Base-by-base conservation (phyloP, 192 early-diverging fungal genomes). In the Mycoemilia scoparia region DNA sequence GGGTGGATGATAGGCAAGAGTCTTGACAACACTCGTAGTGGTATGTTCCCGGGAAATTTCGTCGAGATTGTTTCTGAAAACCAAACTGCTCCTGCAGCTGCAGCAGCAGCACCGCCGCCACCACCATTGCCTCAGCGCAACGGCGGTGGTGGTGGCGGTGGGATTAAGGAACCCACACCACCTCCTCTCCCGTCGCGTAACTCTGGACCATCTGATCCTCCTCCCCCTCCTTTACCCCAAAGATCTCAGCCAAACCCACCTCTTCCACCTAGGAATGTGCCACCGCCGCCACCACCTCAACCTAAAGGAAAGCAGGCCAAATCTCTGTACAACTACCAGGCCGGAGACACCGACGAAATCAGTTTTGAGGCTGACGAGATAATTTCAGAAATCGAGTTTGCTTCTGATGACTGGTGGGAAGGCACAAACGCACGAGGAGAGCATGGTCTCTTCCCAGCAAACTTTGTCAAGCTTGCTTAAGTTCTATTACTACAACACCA, bases 1-100 rank as follows among this genome's bases (percentile, higher is more conserved):
- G 87, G 82, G 24, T 96, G 90, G 90, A 92, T 87, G 90, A 68
- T 74, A 25, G 90, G 85, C 34, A 64, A 66, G 18, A 78, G 73
- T 36, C 60, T 77, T 35, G 72, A 80, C 46, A 83, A 83, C 7
- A 45, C 58, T 14, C 60, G 73, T 7, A 64, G 64, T 23, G 88
- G 88, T 18, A 49, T 89, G 23, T 93, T 93, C 63, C 88, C 88
- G 15, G 67, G 69, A 24, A 74, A 74, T 54, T 74, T 67, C 49
- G 72, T 74, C 17, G 69, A 69, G 29, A 36, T 69, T 29, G 60
- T 71, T 30, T n/a, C n/a, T n/a, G n/a, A n/a, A n/a, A n/a, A n/a
- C n/a, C 5, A 4, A 7, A 4, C 4, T 5, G 5, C 31, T 7
- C 31, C 31, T 13, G 8, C n/a, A 8, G 8, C 8, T 27, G 26